Evolutionary conservation across 176 grass and related monocot genomes (phyloP), one percentile per base, ranked within the genome.

Genomic region (Rhynchospora breviuscula): DNA sequence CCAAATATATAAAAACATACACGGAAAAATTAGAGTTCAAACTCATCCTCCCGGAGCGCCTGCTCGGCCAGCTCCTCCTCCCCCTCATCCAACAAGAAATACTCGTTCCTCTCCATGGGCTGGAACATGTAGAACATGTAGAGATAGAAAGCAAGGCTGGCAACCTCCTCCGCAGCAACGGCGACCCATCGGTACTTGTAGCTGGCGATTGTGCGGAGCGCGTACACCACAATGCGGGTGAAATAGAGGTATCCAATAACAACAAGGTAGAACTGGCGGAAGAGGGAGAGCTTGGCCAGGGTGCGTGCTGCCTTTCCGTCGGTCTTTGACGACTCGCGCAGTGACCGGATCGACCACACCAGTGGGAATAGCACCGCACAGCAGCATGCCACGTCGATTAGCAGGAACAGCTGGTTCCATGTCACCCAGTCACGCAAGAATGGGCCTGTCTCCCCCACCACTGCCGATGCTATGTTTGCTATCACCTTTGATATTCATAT

Each of bases 101-200:
- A 97, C 3, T 86, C 80, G 57, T 79, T 92, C 79, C 88, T 87
- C 87, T 97, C 90, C 0, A 87, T 89, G 0, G 95, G 95, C 78
- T 89, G 90, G 84, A 97, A 97, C 81, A 90, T 97, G 64, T 97
- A 97, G 83, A 94, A 97, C 90, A 97, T 94, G 87, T 91, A 92
- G 0, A 97, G 23, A 73, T 94, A 97, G 85, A 97, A 97, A 0
- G 90, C 92, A 4, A 94, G 70, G 0, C 87, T 88, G 5, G 92
- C 92, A 18, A 81, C 85, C 84, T 97, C 95, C 67, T 93, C 95
- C 0, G 90, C 87, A 8, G 85, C 29, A 45, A 94, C 54, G 69
- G 88, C 92, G 77, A 90, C 86, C 95, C 95, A 97, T 60, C 90
- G 77, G 73, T 82, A 93, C 84, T 90, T 88, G 85, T 97, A 97